Conservation (phyloP, 202 grass and related monocot species). For the Carex sylvatica region DNA sequence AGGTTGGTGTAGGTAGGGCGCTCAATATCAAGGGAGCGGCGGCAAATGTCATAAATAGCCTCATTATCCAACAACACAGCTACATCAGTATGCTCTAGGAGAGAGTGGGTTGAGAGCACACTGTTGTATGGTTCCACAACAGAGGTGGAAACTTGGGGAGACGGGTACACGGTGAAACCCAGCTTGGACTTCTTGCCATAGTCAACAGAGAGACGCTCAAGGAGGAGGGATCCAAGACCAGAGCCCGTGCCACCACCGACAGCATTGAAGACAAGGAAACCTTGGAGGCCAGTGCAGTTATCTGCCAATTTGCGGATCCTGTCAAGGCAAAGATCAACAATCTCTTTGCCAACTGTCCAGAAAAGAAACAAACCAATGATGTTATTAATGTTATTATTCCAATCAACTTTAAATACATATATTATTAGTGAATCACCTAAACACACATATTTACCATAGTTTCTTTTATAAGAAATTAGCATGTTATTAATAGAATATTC, state of each 20-base stretch:
- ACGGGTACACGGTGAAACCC: conserved; percentile 80
- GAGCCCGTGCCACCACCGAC: conserved; percentile 73
- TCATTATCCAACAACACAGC: conserved; percentile 73
- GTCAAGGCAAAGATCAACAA: conserved; percentile 67
- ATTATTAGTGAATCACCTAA: background rate
- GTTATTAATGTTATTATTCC: background rate
- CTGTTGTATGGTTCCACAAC: conserved; percentile 90
- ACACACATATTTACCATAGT: background rate
- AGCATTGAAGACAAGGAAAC: conserved; percentile 83
- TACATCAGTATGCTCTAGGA: conserved; percentile 80
- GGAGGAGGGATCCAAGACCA: conserved; percentile 70
- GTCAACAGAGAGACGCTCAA: conserved; percentile 72
- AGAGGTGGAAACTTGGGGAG: conserved; percentile 73
- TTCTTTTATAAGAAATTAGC: background rate
- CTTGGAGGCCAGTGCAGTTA: conserved; percentile 76
- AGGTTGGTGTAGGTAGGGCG: conserved; percentile 70
- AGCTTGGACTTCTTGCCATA: conserved; percentile 83
- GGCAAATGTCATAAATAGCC: conserved; percentile 83
- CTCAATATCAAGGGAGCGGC: conserved; percentile 67
- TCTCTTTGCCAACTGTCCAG: conserved; percentile 71
- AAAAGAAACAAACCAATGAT: background rate
- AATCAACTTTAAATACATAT: background rate
- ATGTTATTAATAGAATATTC: background rate
- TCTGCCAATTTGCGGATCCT: conserved; percentile 70
- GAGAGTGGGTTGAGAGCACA: conserved; percentile 63